Evolutionary conservation across 495 filamentous ascomycete species (phyloP).

Genomic region (Beverwykella pulmonaria): DNA sequence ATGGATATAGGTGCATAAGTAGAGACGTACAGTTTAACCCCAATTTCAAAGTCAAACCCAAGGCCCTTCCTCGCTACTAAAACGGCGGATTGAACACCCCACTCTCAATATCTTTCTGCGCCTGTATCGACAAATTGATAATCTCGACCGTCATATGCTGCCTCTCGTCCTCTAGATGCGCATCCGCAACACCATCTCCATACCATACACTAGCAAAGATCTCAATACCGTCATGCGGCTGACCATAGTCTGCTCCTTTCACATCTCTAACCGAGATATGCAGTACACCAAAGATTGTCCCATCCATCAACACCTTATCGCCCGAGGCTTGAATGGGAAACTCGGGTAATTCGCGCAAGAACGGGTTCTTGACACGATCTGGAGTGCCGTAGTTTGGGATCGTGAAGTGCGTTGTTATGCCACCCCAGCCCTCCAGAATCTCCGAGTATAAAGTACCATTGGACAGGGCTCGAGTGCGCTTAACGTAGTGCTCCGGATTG

Average conservation of each 20-base stretch:
- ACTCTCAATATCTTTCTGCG: neutral
- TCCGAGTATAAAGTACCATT: neutral
- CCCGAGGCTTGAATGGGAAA: neutral
- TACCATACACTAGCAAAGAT: neutral
- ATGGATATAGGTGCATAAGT: too few species aligned
- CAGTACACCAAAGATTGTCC: neutral
- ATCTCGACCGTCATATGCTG: neutral
- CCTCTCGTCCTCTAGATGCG: neutral
- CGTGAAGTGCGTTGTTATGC: neutral
- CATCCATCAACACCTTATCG: neutral
- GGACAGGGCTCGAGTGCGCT: neutral
- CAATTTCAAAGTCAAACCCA: too few species aligned
- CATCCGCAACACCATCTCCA: neutral
- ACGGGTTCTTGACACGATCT: neutral
- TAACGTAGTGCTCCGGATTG: neutral
- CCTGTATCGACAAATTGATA: neutral
- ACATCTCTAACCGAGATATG: neutral
- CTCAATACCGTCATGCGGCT: neutral
- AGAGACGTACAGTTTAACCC: too few species aligned
- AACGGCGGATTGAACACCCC: neutral
- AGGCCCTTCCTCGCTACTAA: neutral
- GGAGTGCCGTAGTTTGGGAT: neutral
- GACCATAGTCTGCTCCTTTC: neutral
- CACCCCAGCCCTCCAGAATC: neutral
- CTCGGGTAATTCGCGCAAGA: neutral